These are phyloP conservation scores for Phytomonas sp. DNA, from an alignment of 208 protist species.

Conservation along the genomic window DNA sequence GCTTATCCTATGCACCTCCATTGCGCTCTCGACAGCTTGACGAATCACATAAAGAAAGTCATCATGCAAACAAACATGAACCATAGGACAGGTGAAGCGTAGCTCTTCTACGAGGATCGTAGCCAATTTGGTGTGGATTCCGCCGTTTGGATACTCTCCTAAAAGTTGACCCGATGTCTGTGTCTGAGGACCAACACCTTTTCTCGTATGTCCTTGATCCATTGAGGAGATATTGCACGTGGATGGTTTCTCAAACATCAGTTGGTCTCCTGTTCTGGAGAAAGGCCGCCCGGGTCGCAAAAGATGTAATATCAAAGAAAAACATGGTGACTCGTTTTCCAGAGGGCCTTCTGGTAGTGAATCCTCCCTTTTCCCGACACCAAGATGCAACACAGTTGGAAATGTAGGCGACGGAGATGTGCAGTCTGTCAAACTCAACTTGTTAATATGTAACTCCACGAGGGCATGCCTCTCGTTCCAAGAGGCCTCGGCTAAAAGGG, in stretches of 20 bases:
- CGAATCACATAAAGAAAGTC: constrained; percentile 44
- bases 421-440: constrained; percentile 52
- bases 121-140: not conserved
- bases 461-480: constrained; percentile 47
- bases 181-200: not conserved
- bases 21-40: constrained; percentile 16
- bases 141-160: not conserved
- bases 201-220: not conserved
- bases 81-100: constrained; percentile 22
- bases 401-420: constrained; percentile 32
- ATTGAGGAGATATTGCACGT: not conserved
- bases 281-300: not conserved
- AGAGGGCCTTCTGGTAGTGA: not conserved
- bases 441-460: constrained; percentile 25
- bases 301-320: not conserved
- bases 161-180: not conserved
- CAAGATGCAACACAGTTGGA: constrained; percentile 20
- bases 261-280: not conserved
- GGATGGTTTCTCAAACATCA: not conserved
- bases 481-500: constrained; percentile 28
- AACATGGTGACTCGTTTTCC: not conserved
- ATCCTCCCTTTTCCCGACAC: not conserved
- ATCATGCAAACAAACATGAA: constrained; percentile 43
- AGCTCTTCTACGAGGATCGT: constrained; percentile 27
- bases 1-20: constrained; percentile 10